Evolutionary conservation across 352 stramenopile genomes (phyloP), one percentile per base, ranked within the genome.

Genomic region (Phytophthora syringae): DNA sequence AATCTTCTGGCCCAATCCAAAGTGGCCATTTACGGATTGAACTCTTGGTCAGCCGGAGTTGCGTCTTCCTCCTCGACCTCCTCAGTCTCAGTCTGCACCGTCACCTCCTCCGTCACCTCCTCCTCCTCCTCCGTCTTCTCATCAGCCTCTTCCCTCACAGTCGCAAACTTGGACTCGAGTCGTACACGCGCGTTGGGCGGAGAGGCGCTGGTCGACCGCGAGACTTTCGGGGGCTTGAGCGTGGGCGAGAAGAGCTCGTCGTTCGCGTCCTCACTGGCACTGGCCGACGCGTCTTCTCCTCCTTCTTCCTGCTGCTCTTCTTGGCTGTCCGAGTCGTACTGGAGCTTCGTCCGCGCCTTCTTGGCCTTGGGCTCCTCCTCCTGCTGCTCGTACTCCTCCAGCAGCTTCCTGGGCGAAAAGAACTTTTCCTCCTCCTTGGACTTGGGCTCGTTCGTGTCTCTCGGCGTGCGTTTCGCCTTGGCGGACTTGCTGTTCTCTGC

Each of bases 241-340:
- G 72, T 69, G 2, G 87, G 87, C 2, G 87, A 95, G 52, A 95
- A 95, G 64, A 95, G 75, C 34, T 82, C 82, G 30, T 74, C 75
- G 13, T 89, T 76, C 9, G 57, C 54, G 6, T 79, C 74, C 34
- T 74, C 67, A 12, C 45, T 63, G n/a, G 65, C 52, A 48, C 27
- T 67, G 20, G 53, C 39, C 10, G 52, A 43, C 21, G 48, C 44
- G 3, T 61, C 63, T 18, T 63, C 55, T 10, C 52, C 37, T 16
- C 58, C 63, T 18, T 63, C 55, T 10, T 55, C 37, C 18, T 59
- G 25, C 12, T 57, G 28, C 27, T 56, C 9, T 37, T 68, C n/a
- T 10, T 57, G 56, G 13, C 44, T 47, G 6, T 18, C 28, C 25
- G 67, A 67, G 52, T 77, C 52, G 47, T 72, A 73, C 22, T 53